Conservation (phyloP, 768 basidiomycete species). For the Boletus rufocinnamomeus region DNA sequence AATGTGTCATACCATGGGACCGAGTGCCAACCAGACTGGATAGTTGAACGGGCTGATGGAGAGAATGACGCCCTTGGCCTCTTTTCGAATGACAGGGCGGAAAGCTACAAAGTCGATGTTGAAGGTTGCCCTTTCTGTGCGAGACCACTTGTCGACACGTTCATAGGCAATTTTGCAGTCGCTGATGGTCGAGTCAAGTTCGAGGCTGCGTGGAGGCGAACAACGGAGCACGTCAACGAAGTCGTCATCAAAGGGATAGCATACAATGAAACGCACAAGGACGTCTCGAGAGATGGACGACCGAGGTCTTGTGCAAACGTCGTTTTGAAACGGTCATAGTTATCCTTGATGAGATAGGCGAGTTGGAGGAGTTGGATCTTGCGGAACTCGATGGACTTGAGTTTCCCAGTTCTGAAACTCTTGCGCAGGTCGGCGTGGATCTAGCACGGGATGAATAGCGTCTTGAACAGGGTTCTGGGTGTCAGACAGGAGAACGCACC, state of each 20-base stretch:
- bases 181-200: slow-evolving; percentile 53
- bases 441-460: slow-evolving; percentile 34
- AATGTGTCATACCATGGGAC: slow-evolving; percentile 51
- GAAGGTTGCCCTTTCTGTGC: slow-evolving; percentile 58
- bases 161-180: slow-evolving; percentile 60
- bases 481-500: slow-evolving; percentile 33
- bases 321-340: slow-evolving; percentile 57
- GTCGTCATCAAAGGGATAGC: background rate
- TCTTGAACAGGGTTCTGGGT: background rate
- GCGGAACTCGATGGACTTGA: slow-evolving; percentile 64
- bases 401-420: slow-evolving; percentile 67
- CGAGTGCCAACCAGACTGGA: slow-evolving; percentile 59
- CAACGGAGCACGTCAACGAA: background rate
- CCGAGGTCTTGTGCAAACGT: slow-evolving; percentile 65
- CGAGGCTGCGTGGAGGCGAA: slow-evolving; percentile 48
- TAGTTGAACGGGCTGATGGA: slow-evolving; percentile 79
- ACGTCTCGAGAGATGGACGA: slow-evolving; percentile 58
- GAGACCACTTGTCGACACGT: slow-evolving; percentile 74
- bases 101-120: slow-evolving; percentile 57
- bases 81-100: slow-evolving; percentile 67
- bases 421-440: slow-evolving; percentile 54
- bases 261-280: slow-evolving; percentile 45
- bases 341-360: slow-evolving; percentile 74
- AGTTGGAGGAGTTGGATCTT: slow-evolving; percentile 78
- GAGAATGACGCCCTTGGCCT: slow-evolving; percentile 74